phyloP scores from a whole-genome alignment of 768 basidiomycete species.

The Clitopilus passeckerianus region DNA sequence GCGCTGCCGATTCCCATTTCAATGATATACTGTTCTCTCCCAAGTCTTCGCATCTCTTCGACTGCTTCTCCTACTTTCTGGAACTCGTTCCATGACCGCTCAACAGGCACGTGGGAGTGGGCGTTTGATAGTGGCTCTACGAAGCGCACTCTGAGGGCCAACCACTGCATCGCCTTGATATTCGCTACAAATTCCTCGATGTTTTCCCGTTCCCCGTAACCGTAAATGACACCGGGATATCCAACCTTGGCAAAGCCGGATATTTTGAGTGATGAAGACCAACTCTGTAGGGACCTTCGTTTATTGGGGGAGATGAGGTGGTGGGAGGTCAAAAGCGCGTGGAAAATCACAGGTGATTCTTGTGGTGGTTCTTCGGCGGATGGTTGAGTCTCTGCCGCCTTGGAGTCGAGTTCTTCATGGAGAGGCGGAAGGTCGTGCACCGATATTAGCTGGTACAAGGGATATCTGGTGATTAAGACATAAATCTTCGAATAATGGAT shows the following conservation, averaged over 20 bases:
- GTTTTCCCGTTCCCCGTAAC: conserved; percentile 44
- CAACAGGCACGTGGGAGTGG: conserved; percentile 6
- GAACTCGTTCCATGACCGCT: conserved; percentile 52
- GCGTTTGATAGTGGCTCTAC: conserved; percentile 35
- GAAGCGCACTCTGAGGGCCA: conserved; percentile 62
- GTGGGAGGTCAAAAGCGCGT: conserved; percentile 70
- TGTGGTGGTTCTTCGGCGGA: not conserved
- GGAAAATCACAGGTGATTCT: conserved; percentile 26
- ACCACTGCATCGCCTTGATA: conserved; percentile 76
- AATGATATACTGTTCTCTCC: conserved; percentile 48
- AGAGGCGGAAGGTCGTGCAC: conserved; percentile 53
- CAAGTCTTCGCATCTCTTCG: conserved; percentile 57
- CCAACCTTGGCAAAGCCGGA: conserved; percentile 72
- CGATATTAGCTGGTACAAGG: conserved; percentile 54
- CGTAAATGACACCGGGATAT: conserved; percentile 73
- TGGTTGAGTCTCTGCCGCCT: not conserved
- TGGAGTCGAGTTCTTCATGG: conserved; percentile 28
- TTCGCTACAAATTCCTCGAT: conserved; percentile 63
- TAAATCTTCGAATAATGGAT: not conserved
- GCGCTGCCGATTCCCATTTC: conserved; percentile 60
- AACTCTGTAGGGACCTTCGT: conserved; percentile 49
- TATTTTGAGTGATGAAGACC: conserved; percentile 50
- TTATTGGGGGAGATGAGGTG: conserved; percentile 64
- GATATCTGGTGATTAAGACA: conserved; percentile 38
- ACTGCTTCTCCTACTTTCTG: conserved; percentile 68